Conservation (phyloP, 176 grass and related monocot genomes). For the Miscanthus lutarioriparius region DNA sequence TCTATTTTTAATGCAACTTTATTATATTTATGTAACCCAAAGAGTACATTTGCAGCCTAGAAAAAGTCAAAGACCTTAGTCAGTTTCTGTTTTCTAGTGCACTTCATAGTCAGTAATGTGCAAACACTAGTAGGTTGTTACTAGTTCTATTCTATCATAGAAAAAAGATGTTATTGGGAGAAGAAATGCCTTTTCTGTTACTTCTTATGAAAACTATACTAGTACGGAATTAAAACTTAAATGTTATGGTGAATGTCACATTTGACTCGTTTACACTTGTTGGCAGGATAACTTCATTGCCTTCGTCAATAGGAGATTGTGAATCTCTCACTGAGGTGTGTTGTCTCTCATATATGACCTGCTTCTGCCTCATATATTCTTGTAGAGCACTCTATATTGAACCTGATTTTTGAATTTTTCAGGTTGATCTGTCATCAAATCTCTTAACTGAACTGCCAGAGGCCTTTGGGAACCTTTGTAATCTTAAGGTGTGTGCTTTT, state of each 20-base stretch:
- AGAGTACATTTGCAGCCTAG: background rate
- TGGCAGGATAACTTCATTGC: conserved; percentile 77
- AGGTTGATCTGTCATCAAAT: conserved; percentile 89
- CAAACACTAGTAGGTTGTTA: background rate
- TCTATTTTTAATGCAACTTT: background rate
- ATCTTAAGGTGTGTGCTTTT: conserved; percentile 74
- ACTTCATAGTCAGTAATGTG: background rate
- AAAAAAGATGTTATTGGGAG: background rate
- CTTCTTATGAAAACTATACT: conserved; percentile 8
- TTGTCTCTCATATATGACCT: background rate
- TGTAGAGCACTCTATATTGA: background rate
- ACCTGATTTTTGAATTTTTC: conserved; percentile 31
- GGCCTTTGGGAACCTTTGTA: conserved; percentile 60
- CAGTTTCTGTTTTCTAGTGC: background rate
- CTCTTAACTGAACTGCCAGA: conserved; percentile 77
- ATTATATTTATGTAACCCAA: background rate
- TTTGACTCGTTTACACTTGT: conserved; percentile 24
- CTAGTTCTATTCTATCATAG: background rate
- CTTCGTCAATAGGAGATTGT: conserved; percentile 76
- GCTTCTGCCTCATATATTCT: conserved; percentile 1
- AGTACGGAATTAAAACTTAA: conserved; percentile 8
- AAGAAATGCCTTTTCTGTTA: background rate
- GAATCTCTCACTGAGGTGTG: conserved; percentile 74
- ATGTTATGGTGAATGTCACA: background rate
- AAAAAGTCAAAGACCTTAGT: background rate